Percentiles rank a stretch among this genome's conserved stretches.
These are phyloP conservation scores for Daldinia loculata DNA, from an alignment of 495 filamentous ascomycete genomes.

Conservation along the genomic window DNA sequence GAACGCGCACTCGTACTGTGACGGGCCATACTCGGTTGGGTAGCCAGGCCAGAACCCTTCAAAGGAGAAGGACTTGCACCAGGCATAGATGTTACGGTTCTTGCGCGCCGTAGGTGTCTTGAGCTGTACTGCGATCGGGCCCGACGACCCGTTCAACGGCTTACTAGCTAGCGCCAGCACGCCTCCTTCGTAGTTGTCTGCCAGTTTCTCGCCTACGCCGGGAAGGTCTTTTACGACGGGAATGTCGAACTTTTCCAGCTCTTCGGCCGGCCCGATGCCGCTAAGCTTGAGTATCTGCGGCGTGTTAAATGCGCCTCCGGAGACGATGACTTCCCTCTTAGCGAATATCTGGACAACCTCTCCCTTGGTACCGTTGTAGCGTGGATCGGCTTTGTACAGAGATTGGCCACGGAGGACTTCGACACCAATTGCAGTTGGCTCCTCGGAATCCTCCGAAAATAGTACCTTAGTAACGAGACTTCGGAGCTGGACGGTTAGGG, in stretches of 20 bases:
- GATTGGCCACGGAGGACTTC: constrained; percentile 54
- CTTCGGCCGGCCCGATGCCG: constrained; percentile 54
- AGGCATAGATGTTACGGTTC: constrained; percentile 57
- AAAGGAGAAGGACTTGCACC: constrained; percentile 57
- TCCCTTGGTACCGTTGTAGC: constrained; percentile 47
- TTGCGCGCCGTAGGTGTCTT: constrained; percentile 55
- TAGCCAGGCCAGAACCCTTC: constrained; percentile 61
- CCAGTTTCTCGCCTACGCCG: constrained; percentile 67
- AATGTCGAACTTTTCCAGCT: constrained; percentile 57
- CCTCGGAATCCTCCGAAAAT: constrained; percentile 45
- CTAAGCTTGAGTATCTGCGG: constrained; percentile 66
- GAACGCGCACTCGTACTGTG: constrained; percentile 54
- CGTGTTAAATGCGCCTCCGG: constrained; percentile 63
- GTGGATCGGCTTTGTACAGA: constrained; percentile 56
- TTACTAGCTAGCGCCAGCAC: constrained; percentile 46
- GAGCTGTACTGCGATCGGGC: constrained; percentile 49
- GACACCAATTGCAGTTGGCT: constrained; percentile 55
- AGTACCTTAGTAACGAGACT: constrained; percentile 58
- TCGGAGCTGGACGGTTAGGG: constrained; percentile 57
- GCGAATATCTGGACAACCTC: constrained; percentile 48
- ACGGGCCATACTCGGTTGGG: constrained; percentile 53
- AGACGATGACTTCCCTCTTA: constrained; percentile 63
- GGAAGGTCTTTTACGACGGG: constrained; percentile 59
- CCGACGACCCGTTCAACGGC: constrained; percentile 45
- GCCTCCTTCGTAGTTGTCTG: constrained; percentile 63